phyloP scores from a whole-genome alignment of 805 yeast genomes.

The Teunomyces atbi region DNA sequence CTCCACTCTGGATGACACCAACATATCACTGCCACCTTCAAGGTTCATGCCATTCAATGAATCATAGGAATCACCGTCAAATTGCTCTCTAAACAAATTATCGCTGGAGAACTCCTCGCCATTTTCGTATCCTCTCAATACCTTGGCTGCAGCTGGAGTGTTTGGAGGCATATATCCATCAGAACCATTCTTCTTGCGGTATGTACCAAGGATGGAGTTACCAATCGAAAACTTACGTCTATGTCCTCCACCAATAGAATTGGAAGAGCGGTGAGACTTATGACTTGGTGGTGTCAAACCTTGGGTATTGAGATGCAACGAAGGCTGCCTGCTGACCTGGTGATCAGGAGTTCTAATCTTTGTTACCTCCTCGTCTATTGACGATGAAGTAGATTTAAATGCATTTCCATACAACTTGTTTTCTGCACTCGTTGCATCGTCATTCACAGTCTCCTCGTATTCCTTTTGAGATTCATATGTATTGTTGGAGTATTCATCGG shows the following conservation, averaged over 20 bases:
- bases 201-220: slow-evolving; percentile 47
- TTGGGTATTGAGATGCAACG: slow-evolving; percentile 31
- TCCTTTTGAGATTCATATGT: slow-evolving; percentile 18
- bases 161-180: slow-evolving; percentile 46
- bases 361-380: slow-evolving; percentile 19
- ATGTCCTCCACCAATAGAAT: slow-evolving; percentile 42
- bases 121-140: slow-evolving; percentile 25
- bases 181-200: slow-evolving; percentile 49
- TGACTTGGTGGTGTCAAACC: slow-evolving; percentile 27
- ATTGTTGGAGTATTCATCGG: slow-evolving; percentile 14
- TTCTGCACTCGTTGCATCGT: slow-evolving; percentile 29
- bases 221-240: slow-evolving; percentile 66
- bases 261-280: slow-evolving; percentile 38
- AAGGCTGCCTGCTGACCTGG: slow-evolving; percentile 37
- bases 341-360: slow-evolving; percentile 27
- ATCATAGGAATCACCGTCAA: slow-evolving; percentile 59
- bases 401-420: slow-evolving; percentile 39
- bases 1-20: slow-evolving; percentile 57
- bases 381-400: slow-evolving; percentile 34
- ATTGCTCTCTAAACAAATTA: slow-evolving; percentile 20
- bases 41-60: slow-evolving; percentile 50
- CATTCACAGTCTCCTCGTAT: slow-evolving; percentile 13
- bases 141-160: slow-evolving; percentile 53
- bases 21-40: slow-evolving; percentile 59
- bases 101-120: slow-evolving; percentile 32